These are phyloP conservation scores for Apium graveolens DNA, from an alignment of 129 eudicot species.

Conservation along the genomic window DNA sequence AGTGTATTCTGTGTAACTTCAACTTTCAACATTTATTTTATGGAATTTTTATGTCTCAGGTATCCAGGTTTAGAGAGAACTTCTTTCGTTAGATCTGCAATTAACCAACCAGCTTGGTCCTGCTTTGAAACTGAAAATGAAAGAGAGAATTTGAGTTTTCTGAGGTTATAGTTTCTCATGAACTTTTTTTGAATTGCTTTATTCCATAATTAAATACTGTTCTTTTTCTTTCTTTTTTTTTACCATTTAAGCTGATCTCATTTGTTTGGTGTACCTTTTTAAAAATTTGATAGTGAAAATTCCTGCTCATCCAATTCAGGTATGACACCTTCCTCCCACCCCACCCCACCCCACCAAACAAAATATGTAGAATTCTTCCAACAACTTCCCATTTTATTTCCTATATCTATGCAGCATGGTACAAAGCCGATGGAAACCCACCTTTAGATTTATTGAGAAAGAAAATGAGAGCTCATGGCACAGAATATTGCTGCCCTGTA, in stretches of 20 bases:
- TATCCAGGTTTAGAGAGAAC: constrained; percentile 15
- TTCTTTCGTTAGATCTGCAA: constrained; percentile 25
- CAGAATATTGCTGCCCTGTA: constrained; percentile 19
- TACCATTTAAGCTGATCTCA: constrained; percentile 13
- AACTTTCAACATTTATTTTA: constrained; percentile 11
- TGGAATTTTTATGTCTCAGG: constrained; percentile 30
- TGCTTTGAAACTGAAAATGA: constrained; percentile 30
- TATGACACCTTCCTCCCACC: constrained; percentile 8
- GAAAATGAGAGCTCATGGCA: constrained; percentile 18
- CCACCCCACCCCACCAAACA: neutral
- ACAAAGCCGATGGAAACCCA: constrained; percentile 22
- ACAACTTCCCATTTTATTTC: neutral
- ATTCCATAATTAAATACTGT: constrained; percentile 1
- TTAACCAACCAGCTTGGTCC: constrained; percentile 31
- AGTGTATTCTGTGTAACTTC: neutral
- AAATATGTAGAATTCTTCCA: neutral
- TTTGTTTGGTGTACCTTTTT: constrained; percentile 12
- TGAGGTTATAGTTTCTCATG: constrained; percentile 35
- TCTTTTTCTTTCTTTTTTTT: constrained; percentile 5
- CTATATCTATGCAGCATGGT: constrained; percentile 31
- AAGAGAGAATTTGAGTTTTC: constrained; percentile 36
- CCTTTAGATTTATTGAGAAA: constrained; percentile 17
- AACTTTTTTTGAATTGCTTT: constrained; percentile 2
- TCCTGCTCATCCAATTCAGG: constrained; percentile 71
- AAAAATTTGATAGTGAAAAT: constrained; percentile 49